Conservation (phyloP, 257 asterid species). For the Penstemon davidsonii region DNA sequence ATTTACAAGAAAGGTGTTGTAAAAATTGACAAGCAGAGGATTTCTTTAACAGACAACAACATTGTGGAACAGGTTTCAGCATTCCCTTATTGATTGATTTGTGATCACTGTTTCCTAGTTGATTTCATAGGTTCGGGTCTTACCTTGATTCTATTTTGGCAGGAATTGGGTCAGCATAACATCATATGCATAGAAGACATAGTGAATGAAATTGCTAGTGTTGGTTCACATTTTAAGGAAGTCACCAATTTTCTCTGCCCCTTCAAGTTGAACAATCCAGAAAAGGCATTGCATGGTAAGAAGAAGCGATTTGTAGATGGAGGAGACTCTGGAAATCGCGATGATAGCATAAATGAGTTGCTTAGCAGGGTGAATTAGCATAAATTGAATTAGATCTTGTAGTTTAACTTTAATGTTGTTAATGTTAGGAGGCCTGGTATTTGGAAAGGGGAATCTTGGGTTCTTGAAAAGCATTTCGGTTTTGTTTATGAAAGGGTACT, state of each 20-base stretch:
- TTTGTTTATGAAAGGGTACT: not conserved
- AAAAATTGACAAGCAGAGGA: constrained; percentile 56
- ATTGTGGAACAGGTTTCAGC: constrained; percentile 70
- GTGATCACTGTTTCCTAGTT: not conserved
- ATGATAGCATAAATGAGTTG: constrained; percentile 65
- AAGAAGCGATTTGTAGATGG: constrained; percentile 73
- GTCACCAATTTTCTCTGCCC: constrained; percentile 74
- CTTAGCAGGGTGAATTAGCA: constrained; percentile 76
- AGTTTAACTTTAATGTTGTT: constrained; percentile 6
- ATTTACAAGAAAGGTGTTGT: constrained; percentile 87
- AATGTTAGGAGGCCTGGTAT: not conserved
- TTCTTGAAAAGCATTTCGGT: not conserved
- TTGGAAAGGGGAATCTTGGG: constrained; percentile 12
- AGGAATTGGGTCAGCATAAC: constrained; percentile 73
- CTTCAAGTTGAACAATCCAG: constrained; percentile 71
- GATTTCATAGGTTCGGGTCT: not conserved
- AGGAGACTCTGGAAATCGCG: constrained; percentile 88
- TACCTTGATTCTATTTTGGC: constrained; percentile 14
- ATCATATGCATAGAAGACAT: constrained; percentile 84
- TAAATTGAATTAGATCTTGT: constrained; percentile 7
- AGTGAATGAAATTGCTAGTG: constrained; percentile 64
- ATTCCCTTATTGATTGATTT: not conserved
- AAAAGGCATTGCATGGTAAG: constrained; percentile 73
- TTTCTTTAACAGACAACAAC: constrained; percentile 83
- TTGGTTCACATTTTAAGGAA: constrained; percentile 65